Evolutionary conservation across 371 early-diverging fungal genomes (phyloP).

Genomic region (Mucor saturninus): DNA sequence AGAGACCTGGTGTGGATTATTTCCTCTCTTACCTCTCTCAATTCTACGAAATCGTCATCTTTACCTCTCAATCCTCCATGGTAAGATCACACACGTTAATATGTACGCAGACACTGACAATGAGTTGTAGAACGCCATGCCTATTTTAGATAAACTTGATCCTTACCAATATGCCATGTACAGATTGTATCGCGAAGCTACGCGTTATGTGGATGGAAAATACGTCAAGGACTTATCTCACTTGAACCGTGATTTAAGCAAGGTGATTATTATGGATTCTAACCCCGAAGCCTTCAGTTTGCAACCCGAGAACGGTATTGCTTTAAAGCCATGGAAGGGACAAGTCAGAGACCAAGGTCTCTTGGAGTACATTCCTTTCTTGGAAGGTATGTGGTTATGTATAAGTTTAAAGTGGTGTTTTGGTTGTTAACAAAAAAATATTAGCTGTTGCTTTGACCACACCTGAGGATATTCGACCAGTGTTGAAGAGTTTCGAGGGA

Average conservation of each 20-base stretch:
- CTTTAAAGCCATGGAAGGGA: conserved; percentile 87
- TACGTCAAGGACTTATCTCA: conserved; percentile 90
- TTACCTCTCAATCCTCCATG: conserved; percentile 79
- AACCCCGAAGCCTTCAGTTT: conserved; percentile 78
- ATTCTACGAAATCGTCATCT: conserved; percentile 95
- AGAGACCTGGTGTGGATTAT: conserved; percentile 94
- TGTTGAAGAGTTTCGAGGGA: conserved; percentile 70
- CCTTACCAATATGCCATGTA: conserved; percentile 86
- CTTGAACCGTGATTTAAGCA: conserved; percentile 92
- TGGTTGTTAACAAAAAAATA: neutral
- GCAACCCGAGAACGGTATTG: conserved; percentile 92
- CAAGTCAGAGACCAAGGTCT: conserved; percentile 83
- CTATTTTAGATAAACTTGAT: conserved; percentile 89
- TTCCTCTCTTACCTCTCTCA: conserved; percentile 89
- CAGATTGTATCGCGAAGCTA: conserved; percentile 88
- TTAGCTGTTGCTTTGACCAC: conserved; percentile 72
- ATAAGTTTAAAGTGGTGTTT: neutral
- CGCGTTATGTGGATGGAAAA: conserved; percentile 83
- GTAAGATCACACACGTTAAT: conserved; percentile 35
- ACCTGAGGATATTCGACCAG: conserved; percentile 77
- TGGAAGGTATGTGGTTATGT: conserved; percentile 69
- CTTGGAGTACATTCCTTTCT: conserved; percentile 85
- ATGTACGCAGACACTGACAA: neutral
- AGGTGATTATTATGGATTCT: conserved; percentile 92
- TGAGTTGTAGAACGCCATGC: conserved; percentile 69